Evolutionary conservation across 2,329 filamentous ascomycete genomes (phyloP).

Genomic region (Volutella citrinella): DNA sequence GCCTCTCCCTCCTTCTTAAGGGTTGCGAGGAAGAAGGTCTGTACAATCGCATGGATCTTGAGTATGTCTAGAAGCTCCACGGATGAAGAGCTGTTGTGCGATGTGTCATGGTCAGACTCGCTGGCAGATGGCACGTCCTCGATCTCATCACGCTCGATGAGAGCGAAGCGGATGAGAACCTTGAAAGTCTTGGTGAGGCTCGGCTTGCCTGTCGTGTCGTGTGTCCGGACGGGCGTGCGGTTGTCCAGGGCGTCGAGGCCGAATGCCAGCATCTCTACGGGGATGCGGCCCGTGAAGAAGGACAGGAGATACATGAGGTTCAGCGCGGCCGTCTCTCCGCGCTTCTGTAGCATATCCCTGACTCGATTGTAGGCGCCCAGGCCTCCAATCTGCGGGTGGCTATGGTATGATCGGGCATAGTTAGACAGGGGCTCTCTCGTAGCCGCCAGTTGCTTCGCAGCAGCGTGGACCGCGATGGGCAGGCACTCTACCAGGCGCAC

Average conservation of each 20-base stretch:
- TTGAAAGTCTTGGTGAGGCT: slow-evolving; percentile 24
- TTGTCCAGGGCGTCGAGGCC: slow-evolving; percentile 21
- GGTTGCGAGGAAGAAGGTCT: slow-evolving; percentile 20
- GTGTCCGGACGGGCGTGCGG: slow-evolving; percentile 18
- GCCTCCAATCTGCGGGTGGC: slow-evolving; percentile 16
- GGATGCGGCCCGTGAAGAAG: slow-evolving; percentile 20
- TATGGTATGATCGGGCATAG: slow-evolving; percentile 21
- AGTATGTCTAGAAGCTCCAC: slow-evolving; percentile 20
- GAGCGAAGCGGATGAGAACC: slow-evolving; percentile 22
- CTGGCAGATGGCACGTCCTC: slow-evolving; percentile 17
- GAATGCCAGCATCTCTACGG: slow-evolving; percentile 23
- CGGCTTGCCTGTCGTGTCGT: slow-evolving; percentile 15
- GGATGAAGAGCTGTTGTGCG: slow-evolving; percentile 3
- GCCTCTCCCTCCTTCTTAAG: slow-evolving; percentile 17
- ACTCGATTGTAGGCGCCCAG: slow-evolving; percentile 22
- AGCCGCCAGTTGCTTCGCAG: slow-evolving; percentile 17
- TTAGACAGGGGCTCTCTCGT: slow-evolving; percentile 22
- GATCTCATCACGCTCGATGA: slow-evolving; percentile 23
- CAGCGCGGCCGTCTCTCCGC: slow-evolving; percentile 20
- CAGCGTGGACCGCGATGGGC: slow-evolving; percentile 19
- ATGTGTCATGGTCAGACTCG: slow-evolving; percentile 9
- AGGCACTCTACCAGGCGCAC: slow-evolving; percentile 18
- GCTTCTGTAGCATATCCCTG: slow-evolving; percentile 17
- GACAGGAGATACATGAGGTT: slow-evolving; percentile 23
- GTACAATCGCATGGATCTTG: slow-evolving; percentile 20